Evolutionary conservation across 805 yeast genomes (phyloP), one percentile per base, ranked within the genome.

Genomic region (Clavispora phyllophila): DNA sequence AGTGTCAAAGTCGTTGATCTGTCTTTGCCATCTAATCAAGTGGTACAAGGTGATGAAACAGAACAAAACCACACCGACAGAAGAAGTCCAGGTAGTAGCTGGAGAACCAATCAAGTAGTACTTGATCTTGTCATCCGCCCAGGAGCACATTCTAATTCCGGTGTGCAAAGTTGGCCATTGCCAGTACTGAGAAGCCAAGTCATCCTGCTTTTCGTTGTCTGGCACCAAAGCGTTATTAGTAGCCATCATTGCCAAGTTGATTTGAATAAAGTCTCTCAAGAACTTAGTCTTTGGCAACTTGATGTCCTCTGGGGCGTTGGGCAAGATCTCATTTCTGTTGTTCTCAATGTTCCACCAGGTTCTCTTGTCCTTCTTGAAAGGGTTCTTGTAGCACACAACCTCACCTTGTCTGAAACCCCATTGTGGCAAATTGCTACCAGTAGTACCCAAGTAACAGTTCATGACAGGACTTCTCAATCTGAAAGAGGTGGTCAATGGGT

Each of bases 381-480:
- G 81, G 47, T 71, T 63, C 51, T 76, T 79, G 61, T 72, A 64
- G 68, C 99, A 93, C 1, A 82, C 83, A 50, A 93, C 91, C 70
- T 93, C 99, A 49, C 96, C 96, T 72, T 93, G 99, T 61, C 88
- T 79, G 77, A 91, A 93, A 17, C 99, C 99, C 99, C 99, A 93
- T 14, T 80, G 81, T 15, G 99, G 99, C 58, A 90, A 81, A 19
- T 78, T 61, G 51, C 71, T 67, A 36, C 96, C 97, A 9, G 93
- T 75, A 12, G 91, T 86, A 51, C 90, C 86, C 58, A 93, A 69
- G 62, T 89, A 90, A 62, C 97, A 95, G 33, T 85, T 84, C 56
- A 88, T 62, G 9, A 62, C 78, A 50, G 72, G 72, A 62, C 82
- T 83, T 56, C 72, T 79, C 52, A 93, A 69, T 64, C 96, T 78